These are phyloP conservation scores for Sindora glabra DNA, from an alignment of 306 rosid genomes.

Conservation along the genomic window DNA sequence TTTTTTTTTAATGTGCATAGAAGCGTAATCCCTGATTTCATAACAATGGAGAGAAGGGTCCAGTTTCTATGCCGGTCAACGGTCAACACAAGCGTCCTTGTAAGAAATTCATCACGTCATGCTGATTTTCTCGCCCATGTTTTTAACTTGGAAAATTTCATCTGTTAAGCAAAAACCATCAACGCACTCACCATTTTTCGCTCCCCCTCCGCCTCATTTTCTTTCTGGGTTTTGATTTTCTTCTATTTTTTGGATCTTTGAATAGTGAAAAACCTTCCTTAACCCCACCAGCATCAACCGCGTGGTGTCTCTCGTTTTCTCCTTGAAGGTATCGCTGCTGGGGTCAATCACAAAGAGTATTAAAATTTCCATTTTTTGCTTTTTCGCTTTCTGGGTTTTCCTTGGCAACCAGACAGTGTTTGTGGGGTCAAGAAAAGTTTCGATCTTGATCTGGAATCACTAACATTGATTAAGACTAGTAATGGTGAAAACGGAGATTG, in stretches of 20 bases:
- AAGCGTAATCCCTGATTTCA: no score
- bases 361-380: neutral
- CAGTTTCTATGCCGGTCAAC: no score
- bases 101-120: no score
- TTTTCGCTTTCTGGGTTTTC: neutral
- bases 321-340: neutral
- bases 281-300: neutral
- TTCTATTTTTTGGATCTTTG: neutral
- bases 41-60: no score
- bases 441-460: neutral
- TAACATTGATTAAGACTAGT: constrained; percentile 2
- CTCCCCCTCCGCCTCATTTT: neutral
- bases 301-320: neutral
- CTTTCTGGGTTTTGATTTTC: neutral
- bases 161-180: neutral
- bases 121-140: no score
- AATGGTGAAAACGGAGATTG: constrained; percentile 33
- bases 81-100: no score
- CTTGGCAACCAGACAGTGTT: neutral
- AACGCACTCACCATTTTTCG: neutral
- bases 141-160: no score
- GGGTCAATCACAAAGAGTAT: neutral
- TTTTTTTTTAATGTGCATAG: no score
- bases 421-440: neutral
- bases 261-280: constrained; percentile 6